These are phyloP conservation scores for Thamnidium elegans DNA, from an alignment of 192 early-diverging fungal genomes.

Conservation along the genomic window DNA sequence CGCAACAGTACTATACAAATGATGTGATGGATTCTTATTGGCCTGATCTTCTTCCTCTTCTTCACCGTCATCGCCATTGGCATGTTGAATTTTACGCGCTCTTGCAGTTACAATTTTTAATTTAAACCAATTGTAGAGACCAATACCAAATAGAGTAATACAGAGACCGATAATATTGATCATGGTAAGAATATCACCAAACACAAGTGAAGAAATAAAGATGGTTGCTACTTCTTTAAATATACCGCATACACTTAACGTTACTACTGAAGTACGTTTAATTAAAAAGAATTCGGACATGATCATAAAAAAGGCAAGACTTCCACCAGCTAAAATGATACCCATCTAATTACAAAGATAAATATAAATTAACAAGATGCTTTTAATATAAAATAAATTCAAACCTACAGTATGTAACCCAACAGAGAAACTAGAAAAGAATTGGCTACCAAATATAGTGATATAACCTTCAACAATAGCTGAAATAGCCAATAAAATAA, in stretches of 20 bases:
- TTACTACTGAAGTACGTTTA: slow-evolving; percentile 77
- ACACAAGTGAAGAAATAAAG: slow-evolving; percentile 64
- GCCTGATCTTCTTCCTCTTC: background rate
- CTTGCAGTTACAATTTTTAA: slow-evolving; percentile 40
- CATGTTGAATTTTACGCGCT: slow-evolving; percentile 1
- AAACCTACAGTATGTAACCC: slow-evolving; percentile 41
- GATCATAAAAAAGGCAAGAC: slow-evolving; percentile 86
- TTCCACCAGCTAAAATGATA: slow-evolving; percentile 72
- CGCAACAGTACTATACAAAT: slow-evolving; percentile 29
- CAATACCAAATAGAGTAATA: slow-evolving; percentile 83
- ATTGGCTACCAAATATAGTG: slow-evolving; percentile 48
- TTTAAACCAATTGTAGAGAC: slow-evolving; percentile 68
- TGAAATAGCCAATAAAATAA: slow-evolving; percentile 63
- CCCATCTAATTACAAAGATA: slow-evolving; percentile 24
- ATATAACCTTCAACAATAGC: slow-evolving; percentile 60
- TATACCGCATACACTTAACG: slow-evolving; percentile 87
- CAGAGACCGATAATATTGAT: slow-evolving; percentile 75
- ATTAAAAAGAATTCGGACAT: slow-evolving; percentile 84
- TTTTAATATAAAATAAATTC: background rate
- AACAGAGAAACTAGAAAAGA: slow-evolving; percentile 42
- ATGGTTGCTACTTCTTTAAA: slow-evolving; percentile 87
- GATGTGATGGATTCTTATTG: background rate
- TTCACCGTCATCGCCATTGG: background rate
- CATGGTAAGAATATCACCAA: slow-evolving; percentile 77
- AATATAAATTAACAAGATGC: background rate